phyloP scores from a whole-genome alignment of 2,329 filamentous ascomycete genomes.

The Dactylellina sp. region DNA sequence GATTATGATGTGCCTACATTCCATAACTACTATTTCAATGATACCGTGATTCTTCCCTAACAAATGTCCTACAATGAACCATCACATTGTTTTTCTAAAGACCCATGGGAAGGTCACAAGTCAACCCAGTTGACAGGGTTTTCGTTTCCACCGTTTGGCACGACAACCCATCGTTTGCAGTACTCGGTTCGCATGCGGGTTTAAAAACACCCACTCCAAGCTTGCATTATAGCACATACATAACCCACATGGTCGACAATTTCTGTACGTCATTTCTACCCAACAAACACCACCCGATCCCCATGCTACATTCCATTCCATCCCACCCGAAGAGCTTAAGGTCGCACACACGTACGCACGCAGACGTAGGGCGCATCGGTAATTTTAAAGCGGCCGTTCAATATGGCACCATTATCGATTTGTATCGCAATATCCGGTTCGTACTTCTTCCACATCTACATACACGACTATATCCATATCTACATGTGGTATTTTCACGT shows the following conservation, averaged over 20 bases:
- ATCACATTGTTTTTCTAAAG: too few species aligned
- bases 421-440: constrained; percentile 48
- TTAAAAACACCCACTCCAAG: too few species aligned
- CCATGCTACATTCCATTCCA: constrained; percentile 6
- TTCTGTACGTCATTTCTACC: constrained; percentile 20
- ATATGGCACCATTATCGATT: constrained; percentile 23
- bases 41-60: too few species aligned
- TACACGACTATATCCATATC: neutral
- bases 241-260: neutral
- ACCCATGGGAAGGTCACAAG: too few species aligned
- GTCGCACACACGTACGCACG: constrained; percentile 11
- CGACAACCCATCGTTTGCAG: constrained; percentile 14
- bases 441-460: neutral
- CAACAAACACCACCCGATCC: constrained; percentile 4
- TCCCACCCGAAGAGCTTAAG: constrained; percentile 3
- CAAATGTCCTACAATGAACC: too few species aligned
- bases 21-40: too few species aligned
- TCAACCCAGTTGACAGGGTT: too few species aligned
- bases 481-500: constrained; percentile 6
- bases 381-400: neutral
- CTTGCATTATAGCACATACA: too few species aligned
- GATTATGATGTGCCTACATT: constrained; percentile 36
- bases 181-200: constrained; percentile 4
- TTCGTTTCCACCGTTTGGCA: neutral
- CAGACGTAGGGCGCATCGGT: neutral